phyloP scores from a whole-genome alignment of 1,139 yeast species.

The Suhomyces yuchorum region DNA sequence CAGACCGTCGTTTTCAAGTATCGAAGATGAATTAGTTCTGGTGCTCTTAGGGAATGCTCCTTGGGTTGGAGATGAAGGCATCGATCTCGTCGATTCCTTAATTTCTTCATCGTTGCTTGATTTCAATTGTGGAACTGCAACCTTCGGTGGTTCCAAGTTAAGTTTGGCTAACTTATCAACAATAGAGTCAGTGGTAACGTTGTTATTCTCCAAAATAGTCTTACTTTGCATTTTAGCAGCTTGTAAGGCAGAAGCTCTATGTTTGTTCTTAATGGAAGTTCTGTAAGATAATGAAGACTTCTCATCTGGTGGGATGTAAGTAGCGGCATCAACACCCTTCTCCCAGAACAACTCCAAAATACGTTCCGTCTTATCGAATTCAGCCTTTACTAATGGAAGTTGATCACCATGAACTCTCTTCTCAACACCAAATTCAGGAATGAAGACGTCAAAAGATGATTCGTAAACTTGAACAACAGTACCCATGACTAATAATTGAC shows the following conservation, averaged over 20 bases:
- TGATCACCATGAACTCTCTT: slow-evolving; percentile 98
- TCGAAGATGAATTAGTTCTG: slow-evolving; percentile 30
- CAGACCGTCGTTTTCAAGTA: slow-evolving; percentile 19
- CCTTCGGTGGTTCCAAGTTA: slow-evolving; percentile 54
- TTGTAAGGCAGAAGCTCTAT: slow-evolving; percentile 68
- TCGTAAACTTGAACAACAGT: slow-evolving; percentile 91
- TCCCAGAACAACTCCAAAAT: slow-evolving; percentile 90
- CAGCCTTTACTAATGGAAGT: slow-evolving; percentile 88
- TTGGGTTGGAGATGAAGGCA: slow-evolving; percentile 35
- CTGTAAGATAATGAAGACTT: slow-evolving; percentile 74
- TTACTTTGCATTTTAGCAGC: slow-evolving; percentile 64
- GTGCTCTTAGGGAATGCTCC: slow-evolving; percentile 27
- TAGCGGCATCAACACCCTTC: slow-evolving; percentile 85
- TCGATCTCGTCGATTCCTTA: slow-evolving; percentile 24
- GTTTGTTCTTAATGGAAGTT: slow-evolving; percentile 75
- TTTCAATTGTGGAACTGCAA: slow-evolving; percentile 41
- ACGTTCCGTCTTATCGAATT: slow-evolving; percentile 71
- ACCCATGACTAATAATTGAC: slow-evolving; percentile 83
- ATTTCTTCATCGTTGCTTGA: slow-evolving; percentile 9
- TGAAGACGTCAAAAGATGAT: slow-evolving; percentile 90
- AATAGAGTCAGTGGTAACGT: slow-evolving; percentile 43
- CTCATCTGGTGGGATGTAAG: slow-evolving; percentile 88
- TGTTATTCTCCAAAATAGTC: slow-evolving; percentile 32
- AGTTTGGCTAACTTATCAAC: slow-evolving; percentile 50
- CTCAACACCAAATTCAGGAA: slow-evolving; percentile 95